Base-by-base conservation (phyloP, 2,329 filamentous ascomycete species). In the Emmonsia crescens region DNA sequence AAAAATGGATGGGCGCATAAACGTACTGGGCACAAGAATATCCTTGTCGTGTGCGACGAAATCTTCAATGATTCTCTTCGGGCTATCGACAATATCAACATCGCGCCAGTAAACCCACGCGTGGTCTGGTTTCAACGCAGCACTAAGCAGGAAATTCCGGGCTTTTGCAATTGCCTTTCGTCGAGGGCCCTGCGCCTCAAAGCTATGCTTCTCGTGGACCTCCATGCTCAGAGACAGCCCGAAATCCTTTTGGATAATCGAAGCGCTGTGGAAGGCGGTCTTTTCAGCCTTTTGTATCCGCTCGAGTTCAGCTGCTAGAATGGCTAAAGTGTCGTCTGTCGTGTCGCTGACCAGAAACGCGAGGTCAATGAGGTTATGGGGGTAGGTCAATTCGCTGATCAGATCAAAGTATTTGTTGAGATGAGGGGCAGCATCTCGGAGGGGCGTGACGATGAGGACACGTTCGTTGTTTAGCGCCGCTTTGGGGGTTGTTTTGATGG, bases 21-120 rank as follows among this genome's bases (percentile, higher is more conserved):
- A 79, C 89, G 71, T 87, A 96, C 92, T 99, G 0, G 94, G 94
- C 68, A 97, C 93, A 62, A 99, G 78, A 63, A 99, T 84, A 74
- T 99, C 94, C 71, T 87, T 86, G 74, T 99, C 89, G 71, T 97
- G 94, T 24, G 90, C 89, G 69, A 96, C 89, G 68, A 99, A 95
- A 71, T 99, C 94, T 77, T 99, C 92, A 40, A 99, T 80, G 64
- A 99, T 95, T 71, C 84, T 87, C 65, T 83, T 82, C 1, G 93
- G 91, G 73, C 89, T 96, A 72, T 99, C 92, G 55, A 89, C 86
- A 68, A 99, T 96, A 75, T 99, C 94, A 57, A 96, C 92, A 74
- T 99, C 94, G 63, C 94, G 85, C 94, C 94, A 99, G 75, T 96
- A 97, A 9, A 97, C 92, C 94, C 94, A 99, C 9, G 91, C 93